Evolutionary conservation across 345 rosid species (phyloP).

Genomic region (Aquilaria malaccensis): DNA sequence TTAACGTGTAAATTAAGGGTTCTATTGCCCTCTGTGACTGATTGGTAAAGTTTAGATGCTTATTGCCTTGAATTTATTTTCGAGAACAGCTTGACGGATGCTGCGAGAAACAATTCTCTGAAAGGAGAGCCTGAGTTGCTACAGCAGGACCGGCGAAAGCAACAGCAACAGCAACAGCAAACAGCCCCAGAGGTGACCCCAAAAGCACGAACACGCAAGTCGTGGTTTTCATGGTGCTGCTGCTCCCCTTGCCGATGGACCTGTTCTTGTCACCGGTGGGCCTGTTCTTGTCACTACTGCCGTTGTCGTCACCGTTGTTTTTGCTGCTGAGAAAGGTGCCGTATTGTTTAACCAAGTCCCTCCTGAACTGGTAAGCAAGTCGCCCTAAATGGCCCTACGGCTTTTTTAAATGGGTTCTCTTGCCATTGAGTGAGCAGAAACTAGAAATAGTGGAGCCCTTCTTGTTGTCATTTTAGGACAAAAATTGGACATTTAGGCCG

Average conservation of each 20-base stretch:
- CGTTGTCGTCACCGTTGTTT: not conserved
- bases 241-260: constrained; percentile 13
- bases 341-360: no score
- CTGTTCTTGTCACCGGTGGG: constrained; percentile 4
- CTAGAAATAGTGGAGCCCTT: no score
- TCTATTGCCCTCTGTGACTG: not conserved
- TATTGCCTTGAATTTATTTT: constrained; percentile 3
- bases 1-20: not conserved
- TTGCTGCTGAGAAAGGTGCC: no score
- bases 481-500: no score
- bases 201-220: constrained; percentile 13
- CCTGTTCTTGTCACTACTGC: constrained; percentile 2
- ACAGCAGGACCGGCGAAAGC: constrained; percentile 12
- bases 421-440: no score
- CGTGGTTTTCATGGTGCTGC: constrained; percentile 22
- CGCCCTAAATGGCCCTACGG: no score
- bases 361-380: no score
- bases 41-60: not conserved
- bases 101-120: constrained; percentile 9
- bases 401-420: no score
- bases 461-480: no score
- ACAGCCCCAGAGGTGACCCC: constrained; percentile 1
- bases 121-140: constrained; percentile 18
- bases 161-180: constrained; percentile 11
- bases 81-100: constrained; percentile 33